Conservation (phyloP, 148 eudicot genomes). For the Suaeda aralocaspica region DNA sequence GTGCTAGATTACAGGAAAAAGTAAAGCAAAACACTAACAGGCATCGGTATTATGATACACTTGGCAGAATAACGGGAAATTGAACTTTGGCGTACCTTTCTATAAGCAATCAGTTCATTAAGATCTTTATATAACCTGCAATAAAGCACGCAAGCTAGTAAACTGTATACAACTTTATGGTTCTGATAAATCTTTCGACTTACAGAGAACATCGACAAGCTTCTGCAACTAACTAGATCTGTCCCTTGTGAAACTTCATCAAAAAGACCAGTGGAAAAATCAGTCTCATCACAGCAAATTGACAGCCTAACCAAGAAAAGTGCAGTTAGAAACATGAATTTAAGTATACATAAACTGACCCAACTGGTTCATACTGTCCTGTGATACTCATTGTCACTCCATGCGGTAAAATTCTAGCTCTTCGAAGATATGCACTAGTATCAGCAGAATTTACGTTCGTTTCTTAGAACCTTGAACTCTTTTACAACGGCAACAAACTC, state of each 20-base stretch:
- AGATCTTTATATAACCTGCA: constrained; percentile 34
- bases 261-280: constrained; percentile 8
- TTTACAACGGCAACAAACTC: background rate
- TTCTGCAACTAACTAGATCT: constrained; percentile 1
- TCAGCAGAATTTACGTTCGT: background rate
- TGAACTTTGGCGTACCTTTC: constrained; percentile 31
- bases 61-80: background rate
- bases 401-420: background rate
- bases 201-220: constrained; percentile 9
- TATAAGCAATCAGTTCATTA: constrained; percentile 24
- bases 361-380: background rate
- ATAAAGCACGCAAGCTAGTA: constrained; percentile 23
- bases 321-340: background rate
- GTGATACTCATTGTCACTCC: background rate
- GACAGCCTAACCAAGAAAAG: background rate
- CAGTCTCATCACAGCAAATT: background rate
- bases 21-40: background rate
- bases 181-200: background rate
- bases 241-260: constrained; percentile 15
- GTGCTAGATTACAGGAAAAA: background rate
- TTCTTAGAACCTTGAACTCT: background rate
- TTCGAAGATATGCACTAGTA: background rate
- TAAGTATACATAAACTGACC: background rate
- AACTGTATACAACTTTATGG: constrained; percentile 12
- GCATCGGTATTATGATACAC: background rate